These are phyloP conservation scores for Afroboletus lepidellus DNA, from an alignment of 1,284 basidiomycete genomes.

Conservation along the genomic window DNA sequence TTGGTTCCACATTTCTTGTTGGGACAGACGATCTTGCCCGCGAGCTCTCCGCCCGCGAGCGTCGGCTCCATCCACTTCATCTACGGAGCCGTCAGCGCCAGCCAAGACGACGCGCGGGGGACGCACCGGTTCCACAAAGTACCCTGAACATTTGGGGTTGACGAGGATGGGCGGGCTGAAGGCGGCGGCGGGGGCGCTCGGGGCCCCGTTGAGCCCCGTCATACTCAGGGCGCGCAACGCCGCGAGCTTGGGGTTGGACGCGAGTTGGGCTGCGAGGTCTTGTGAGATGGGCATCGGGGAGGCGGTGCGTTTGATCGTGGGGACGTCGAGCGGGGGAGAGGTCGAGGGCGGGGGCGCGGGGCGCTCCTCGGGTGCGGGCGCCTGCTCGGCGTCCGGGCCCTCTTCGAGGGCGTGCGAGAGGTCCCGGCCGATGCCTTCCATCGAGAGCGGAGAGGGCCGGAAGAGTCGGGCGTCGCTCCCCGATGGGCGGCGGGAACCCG, in stretches of 20 bases:
- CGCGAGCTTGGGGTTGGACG: slow-evolving; percentile 34
- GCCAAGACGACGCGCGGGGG: not conserved
- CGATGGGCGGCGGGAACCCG: too few species aligned
- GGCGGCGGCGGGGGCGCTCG: slow-evolving; percentile 1
- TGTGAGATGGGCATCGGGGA: slow-evolving; percentile 6
- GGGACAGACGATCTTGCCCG: slow-evolving; percentile 90
- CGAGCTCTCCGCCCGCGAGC: slow-evolving; percentile 70
- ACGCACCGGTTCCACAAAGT: slow-evolving; percentile 89
- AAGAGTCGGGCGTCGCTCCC: too few species aligned
- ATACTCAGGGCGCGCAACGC: slow-evolving; percentile 32
- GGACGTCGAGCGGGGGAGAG: not conserved
- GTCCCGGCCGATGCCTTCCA: slow-evolving; percentile 35
- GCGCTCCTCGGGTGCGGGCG: not conserved
- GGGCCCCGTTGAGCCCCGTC: slow-evolving; percentile 21
- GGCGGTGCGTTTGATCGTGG: not conserved
- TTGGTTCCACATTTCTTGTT: slow-evolving; percentile 88
- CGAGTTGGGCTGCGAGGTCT: slow-evolving; percentile 34
- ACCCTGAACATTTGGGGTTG: slow-evolving; percentile 86
- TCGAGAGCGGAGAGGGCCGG: slow-evolving; percentile 24
- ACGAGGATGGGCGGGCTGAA: slow-evolving; percentile 67
- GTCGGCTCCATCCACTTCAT: slow-evolving; percentile 95
- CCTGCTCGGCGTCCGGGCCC: slow-evolving; percentile 8
- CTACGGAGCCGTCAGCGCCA: slow-evolving; percentile 35
- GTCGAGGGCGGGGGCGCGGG: not conserved
- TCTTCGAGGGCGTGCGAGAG: slow-evolving; percentile 33